Evolutionary conservation across 73 alveolate species (phyloP), one percentile per base, ranked within the genome.

Genomic region (Paramecium pentaurelia): DNA sequence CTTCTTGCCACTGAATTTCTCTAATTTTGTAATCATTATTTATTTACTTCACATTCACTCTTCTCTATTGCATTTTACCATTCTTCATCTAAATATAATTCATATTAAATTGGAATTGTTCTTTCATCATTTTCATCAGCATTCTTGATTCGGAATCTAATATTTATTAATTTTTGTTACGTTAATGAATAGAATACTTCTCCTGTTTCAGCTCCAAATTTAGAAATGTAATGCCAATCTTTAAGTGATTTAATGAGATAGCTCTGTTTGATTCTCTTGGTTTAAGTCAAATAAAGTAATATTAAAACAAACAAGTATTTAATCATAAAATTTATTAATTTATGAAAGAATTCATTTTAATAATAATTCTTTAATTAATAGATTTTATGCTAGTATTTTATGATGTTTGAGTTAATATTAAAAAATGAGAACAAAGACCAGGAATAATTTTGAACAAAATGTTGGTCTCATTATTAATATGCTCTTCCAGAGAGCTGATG

Each of bases 151-250:
- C 91, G 91, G 16, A 80, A 80, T 5, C 84, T 64, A 28, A 28
- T 32, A 16, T 64, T 25, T 28, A 34, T 28, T 2, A 9, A 6
- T 64, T 9, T 14, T 22, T 54, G 10, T 12, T 64, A 64, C 84
- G 28, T 92, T 28, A 86, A 16, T 32, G 54, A 38, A 64, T 87
- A 92, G 20, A 9, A 30, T 9, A 28, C 83, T 20, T 37, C 58
- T 1, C 94, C 94, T 28, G 51, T 54, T 36, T 58, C 80, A 37
- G 73, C 73, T 4, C 94, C 95, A 28, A 92, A 92, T 68, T 92
- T 92, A 1, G 95, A 47, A 0, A 92, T 18, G 86, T 92, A 92
- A 77, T 64, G 86, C 89, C 95, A 92, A 25, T 85, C 87, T 32
- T 27, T 34, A 0, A 64, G 20, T 11, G 8, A 32, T 64, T 34